Base-by-base conservation (phyloP, 2,329 filamentous ascomycete genomes). In the Colletotrichum karsti region DNA sequence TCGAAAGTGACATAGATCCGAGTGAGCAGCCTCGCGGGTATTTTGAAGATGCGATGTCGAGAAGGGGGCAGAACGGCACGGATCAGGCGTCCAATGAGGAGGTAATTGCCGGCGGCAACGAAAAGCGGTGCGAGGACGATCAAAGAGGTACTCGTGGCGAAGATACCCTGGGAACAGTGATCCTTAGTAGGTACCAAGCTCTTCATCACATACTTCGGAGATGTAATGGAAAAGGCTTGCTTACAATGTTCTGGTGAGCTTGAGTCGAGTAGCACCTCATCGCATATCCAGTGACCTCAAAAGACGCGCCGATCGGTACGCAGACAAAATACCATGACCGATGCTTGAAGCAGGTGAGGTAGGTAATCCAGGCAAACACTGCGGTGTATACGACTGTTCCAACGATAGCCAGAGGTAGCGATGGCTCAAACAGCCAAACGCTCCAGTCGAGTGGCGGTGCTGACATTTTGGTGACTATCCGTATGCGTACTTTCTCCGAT, bases 81-180 rank as follows among this genome's bases (percentile, higher is more conserved):
- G 60, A 85, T 81, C 6, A 87, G 74, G 12, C 82, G 79, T n/a
- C 81, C 83, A 57, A 87, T 81, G 50, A 87, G 79, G 58, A 87
- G 78, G 73, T 87, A 87, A 62, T 86, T 82, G 2, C 82, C 83
- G 1, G 84, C 85, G 15, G 83, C 83, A 54, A 86, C 74, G 57
- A 86, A 79, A 44, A 86, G 77, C 0, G 85, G 85, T 0, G 84
- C 82, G 42, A 87, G 76, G 12, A 86, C 81, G n/a, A 84, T 82
- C 22, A 83, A 75, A 1, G 78, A 79, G 5, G 78, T 70, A 1
- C 78, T 80, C 41, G 77, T 70, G 5, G 83, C 77, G 59, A 82
- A 84, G 1, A 81, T 73, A 1, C 74, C 72, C 77, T 80, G 4
- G 4, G 39, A 26, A 3, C 4, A 3, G 15, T 46, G 10, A 46